These are phyloP conservation scores for Mycena chlorophos DNA, from an alignment of 768 basidiomycete genomes.

Conservation along the genomic window DNA sequence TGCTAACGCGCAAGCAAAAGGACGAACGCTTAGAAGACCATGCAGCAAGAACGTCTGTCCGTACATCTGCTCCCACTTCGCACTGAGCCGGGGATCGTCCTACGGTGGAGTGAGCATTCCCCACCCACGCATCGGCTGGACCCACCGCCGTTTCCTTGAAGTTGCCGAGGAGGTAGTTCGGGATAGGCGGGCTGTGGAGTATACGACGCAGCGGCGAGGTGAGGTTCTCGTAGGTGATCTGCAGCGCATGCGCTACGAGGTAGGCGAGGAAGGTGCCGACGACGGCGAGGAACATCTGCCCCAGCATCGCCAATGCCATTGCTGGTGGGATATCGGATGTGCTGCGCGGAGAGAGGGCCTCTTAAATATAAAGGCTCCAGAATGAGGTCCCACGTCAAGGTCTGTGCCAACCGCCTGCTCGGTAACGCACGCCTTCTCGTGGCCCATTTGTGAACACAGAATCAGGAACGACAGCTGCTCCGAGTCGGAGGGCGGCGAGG, in stretches of 20 bases:
- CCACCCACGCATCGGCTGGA: neutral
- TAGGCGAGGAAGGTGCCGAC: conserved; percentile 1
- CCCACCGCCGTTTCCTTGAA: conserved; percentile 26
- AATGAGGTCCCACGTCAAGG: no score
- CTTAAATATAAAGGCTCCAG: no score
- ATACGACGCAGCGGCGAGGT: conserved; percentile 3
- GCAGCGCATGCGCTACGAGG: neutral
- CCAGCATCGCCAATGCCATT: no score
- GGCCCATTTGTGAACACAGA: no score
- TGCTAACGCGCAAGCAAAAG: neutral
- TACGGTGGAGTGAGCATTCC: neutral
- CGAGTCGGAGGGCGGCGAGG: no score
- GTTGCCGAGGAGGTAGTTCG: conserved; percentile 25
- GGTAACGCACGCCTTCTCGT: no score
- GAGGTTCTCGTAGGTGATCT: neutral
- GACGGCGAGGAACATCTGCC: neutral
- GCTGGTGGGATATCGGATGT: no score
- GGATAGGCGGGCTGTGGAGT: neutral
- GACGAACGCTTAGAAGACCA: conserved; percentile 34
- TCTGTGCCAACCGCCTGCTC: no score
- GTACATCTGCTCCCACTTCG: conserved; percentile 37
- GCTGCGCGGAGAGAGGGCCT: no score
- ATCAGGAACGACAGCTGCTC: no score
- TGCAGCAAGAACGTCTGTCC: conserved; percentile 36
- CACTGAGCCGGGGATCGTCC: neutral